Evolutionary conservation across 202 grass and related monocot genomes (phyloP), one percentile per base, ranked within the genome.

Genomic region (Musa balbisiana): DNA sequence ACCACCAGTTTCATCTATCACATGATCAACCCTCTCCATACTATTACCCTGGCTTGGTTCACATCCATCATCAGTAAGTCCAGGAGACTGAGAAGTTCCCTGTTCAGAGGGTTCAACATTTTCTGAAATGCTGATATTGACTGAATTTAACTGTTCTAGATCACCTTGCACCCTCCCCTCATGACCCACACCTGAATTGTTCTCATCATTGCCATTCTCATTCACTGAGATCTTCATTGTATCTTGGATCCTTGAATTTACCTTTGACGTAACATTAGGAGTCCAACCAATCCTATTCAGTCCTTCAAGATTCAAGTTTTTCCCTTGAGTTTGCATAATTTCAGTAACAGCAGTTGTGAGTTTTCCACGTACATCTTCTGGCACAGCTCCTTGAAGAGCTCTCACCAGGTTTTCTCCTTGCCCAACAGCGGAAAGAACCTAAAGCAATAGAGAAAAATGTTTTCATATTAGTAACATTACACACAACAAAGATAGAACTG

Each of bases 351-450:
- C 84, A 64, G 82, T 65, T 73, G 88, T 89, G 55, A 97, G 84
- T 75, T 89, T 97, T 77, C 83, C 93, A 75, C 93, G 88, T 62
- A 97, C 93, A 89, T 97, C 93, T 75, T 93, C 93, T 67, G 93
- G 93, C 62, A 97, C 93, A 80, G 93, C 90, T 89, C 81, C 93
- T 91, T 97, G 77, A 77, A 97, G 81, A 89, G 90, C 93, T 87
- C 85, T 97, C 79, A 86, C 81, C 62, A 97, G 86, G 53, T 87
- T 83, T 81, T 97, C 93, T 62, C 93, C 93, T 84, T 78, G 83
- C 65, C 83, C 93, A 78, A 97, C 82, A 56, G 90, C 90, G 76
- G 76, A 68, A 71, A 97, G 68, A 81, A 97, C 93, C 93, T 97
- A 87, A 73, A 25, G 26, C 2, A 59, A 69, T 17, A 49, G 53